Evolutionary conservation across 106 monocot genomes (phyloP), one percentile per base, ranked within the genome.

Genomic region (Iris macrosiphon): DNA sequence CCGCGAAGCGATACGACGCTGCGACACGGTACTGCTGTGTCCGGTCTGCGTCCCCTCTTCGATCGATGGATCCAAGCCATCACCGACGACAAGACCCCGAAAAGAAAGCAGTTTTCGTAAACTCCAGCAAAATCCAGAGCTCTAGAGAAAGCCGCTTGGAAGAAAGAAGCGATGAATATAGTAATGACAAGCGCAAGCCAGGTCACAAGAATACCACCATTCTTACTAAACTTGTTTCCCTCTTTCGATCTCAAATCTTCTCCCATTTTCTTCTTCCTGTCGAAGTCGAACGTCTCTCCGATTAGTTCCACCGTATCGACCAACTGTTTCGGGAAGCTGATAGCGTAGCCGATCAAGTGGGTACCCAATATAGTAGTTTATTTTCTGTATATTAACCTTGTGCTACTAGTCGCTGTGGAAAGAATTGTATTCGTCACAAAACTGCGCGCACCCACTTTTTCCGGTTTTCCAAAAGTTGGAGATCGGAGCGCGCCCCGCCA

Each of bases 101-200:
- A 92, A 7, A 92, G 75, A 54, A 86, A 92, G 61, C 86, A 92
- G 49, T 92, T 82, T 45, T 82, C 92, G 74, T 82, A 92, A 17
- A 86, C 70, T 53, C 86, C 92, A 7, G 92, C 79, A 63, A 92
- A 92, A 64, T 92, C 82, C 51, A 92, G 60, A 67, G 86, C 82
- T 66, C 59, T 86, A 4, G 86, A 67, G 40, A 92, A 92, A 18
- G 73, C 72, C 8, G 55, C 25, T 4, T 49, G 55, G 40, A 72
- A 79, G 49, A 76, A 82, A 32, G 75, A 69, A 16, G 82, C 61
- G 44, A 82, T 61, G 32, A 85, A 57, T 21, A 77, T 58, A 1
- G 85, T 55, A 45, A 75, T 20, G 9, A 75, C 45, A 39, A 92
- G 70, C 14, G 86, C 73, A 2, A 69, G 11, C 81, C 85, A 86